Evolutionary conservation across 1,284 basidiomycete species (phyloP), one percentile per base, ranked within the genome.

Genomic region (Somion occarium): DNA sequence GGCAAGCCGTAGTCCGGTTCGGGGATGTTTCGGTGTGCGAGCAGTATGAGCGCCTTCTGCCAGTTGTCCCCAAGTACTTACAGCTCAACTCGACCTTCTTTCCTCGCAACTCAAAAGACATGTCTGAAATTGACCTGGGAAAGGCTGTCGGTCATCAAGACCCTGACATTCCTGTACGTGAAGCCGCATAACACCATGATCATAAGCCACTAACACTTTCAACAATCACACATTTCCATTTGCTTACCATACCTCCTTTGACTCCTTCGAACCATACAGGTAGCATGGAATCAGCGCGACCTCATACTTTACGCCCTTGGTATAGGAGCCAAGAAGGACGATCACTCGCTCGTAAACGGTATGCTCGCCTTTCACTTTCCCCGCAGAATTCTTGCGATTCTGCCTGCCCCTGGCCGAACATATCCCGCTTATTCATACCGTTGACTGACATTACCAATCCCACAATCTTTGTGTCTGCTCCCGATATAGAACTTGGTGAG

Each of bases 251-350:
- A 23, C 37, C 3, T 19, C 18, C 5, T 38, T 23, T 22, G 9
- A 26, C 22, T 9, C n/a, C 39, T 20, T 51, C 13, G 23, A 19
- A 41, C 39, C 7, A 22, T 22, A 11, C 56, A 88, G 85, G 84
- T 85, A 22, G 64, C 76, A 2, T 88, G 85, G 85, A 85, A 83
- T 64, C 80, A 81, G 65, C 75, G 84, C 38, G 85, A 88, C 64
- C 65, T 87, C 22, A 66, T 88, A 49, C 70, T 79, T 1, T 88
- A 89, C 59, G 82, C 85, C 9, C 68, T 80, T 25, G 85, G 85
- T 5, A 79, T 88, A 46, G 85, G 85, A 18, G 83, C 85, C n/a
- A 85, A 85, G 66, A 70, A 74, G 38, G 73, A 82, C 49, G 85
- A 88, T 50, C 73, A 76, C 48, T 65, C 72, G 1, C 72, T 84